Evolutionary conservation across 768 basidiomycete genomes (phyloP).

Genomic region (Kwoniella botswanensis): DNA sequence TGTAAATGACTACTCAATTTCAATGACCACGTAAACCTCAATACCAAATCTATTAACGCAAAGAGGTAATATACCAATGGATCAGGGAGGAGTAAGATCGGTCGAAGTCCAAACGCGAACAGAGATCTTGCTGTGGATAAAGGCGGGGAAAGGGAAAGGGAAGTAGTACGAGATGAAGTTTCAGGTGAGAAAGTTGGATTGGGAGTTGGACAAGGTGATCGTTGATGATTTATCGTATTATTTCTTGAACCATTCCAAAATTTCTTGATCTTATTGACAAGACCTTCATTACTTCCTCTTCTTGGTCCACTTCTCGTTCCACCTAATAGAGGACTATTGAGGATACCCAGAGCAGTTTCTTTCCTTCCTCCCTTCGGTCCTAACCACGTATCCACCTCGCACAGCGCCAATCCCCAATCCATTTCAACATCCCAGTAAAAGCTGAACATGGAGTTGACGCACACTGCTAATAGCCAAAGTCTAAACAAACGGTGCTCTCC

Average conservation of each 20-base stretch:
- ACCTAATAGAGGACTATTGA: slow-evolving; percentile 12
- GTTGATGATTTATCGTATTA: slow-evolving; percentile 30
- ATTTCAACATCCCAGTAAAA: slow-evolving; percentile 99
- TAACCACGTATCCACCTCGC: slow-evolving; percentile 62
- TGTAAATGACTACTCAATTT: slow-evolving; percentile 87
- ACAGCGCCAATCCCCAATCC: slow-evolving; percentile 90
- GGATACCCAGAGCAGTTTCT: slow-evolving; percentile 6
- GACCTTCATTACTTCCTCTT: slow-evolving; percentile 2
- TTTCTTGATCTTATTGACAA: slow-evolving; percentile 14
- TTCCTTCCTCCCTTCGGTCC: slow-evolving; percentile 15
- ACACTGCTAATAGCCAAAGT: slow-evolving; percentile 83
- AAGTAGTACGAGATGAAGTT: neutral
- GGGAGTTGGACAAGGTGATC: slow-evolving; percentile 45
- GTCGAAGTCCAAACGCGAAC: slow-evolving; percentile 75
- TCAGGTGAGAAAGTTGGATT: slow-evolving; percentile 23
- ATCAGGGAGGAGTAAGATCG: slow-evolving; percentile 76
- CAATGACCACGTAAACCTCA: slow-evolving; percentile 92
- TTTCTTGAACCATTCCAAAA: slow-evolving; percentile 16
- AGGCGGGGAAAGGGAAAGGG: slow-evolving; percentile 57
- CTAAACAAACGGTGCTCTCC: slow-evolving; percentile 79
- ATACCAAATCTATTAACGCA: slow-evolving; percentile 78
- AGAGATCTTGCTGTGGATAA: slow-evolving; percentile 60
- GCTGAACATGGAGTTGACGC: slow-evolving; percentile 87
- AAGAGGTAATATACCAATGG: slow-evolving; percentile 78
- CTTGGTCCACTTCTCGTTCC: neutral